These are phyloP conservation scores for Tuber magnatum DNA, from an alignment of 495 filamentous ascomycete species.

Conservation along the genomic window DNA sequence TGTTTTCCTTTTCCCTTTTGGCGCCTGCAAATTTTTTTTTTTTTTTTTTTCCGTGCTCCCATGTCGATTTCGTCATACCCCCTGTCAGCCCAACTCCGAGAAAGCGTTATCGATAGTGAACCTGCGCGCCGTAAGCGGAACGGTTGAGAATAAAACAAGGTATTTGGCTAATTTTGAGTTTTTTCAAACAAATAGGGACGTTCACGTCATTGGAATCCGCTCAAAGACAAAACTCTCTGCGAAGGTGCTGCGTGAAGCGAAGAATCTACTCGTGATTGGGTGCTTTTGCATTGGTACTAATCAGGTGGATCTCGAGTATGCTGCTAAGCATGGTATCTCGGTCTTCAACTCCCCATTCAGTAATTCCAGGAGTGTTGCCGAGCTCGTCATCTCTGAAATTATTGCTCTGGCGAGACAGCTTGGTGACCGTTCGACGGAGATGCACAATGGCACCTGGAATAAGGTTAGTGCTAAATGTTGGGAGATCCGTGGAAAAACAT, in stretches of 20 bases:
- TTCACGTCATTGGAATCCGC: constrained; percentile 94
- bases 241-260: constrained; percentile 74
- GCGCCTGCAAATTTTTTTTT: too few relatives aligned
- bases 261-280: constrained; percentile 87
- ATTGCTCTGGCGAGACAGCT: constrained; percentile 88
- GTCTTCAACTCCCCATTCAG: constrained; percentile 99
- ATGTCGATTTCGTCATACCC: constrained; percentile 10
- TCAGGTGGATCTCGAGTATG: constrained; percentile 88
- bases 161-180: neutral
- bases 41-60: constrained; percentile 1
- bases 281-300: constrained; percentile 99
- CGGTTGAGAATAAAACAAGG: neutral
- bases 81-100: neutral
- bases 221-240: constrained; percentile 91
- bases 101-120: constrained; percentile 2
- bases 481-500: constrained; percentile 94
- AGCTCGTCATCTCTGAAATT: constrained; percentile 88
- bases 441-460: constrained; percentile 93
- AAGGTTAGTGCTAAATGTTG: constrained; percentile 94
- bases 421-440: constrained; percentile 82
- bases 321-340: constrained; percentile 82
- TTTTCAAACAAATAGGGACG: constrained; percentile 50
- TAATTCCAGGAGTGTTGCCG: constrained; percentile 92
- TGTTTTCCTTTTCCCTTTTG: constrained; percentile 11
- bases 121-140: neutral